Evolutionary conservation across 805 yeast genomes (phyloP), one percentile per base, ranked within the genome.

Genomic region (Candida xiaguanensis): DNA sequence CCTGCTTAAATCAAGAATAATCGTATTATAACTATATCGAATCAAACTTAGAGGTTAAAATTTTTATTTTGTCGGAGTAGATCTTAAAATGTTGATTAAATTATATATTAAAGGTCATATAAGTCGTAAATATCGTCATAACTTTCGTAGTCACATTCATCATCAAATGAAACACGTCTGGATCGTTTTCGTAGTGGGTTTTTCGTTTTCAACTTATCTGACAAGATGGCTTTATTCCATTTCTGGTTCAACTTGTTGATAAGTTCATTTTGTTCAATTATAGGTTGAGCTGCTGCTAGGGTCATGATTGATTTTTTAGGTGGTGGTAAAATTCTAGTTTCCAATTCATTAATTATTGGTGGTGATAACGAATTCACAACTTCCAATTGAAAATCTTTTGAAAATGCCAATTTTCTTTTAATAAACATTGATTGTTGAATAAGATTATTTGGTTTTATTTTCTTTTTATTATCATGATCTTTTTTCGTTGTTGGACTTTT

Each of bases 361-460:
- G 9, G 32, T 24, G 30, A 17, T 35, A 20, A 18, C 20, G 31
- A n/a, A 29, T 16, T 14, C 29, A 12, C 41, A 28, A 67, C 47
- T 49, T 68, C 74, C 13, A 64, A 38, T 44, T 67, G 70, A 7
- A 68, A 46, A 27, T 67, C 73, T 45, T 67, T 68, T 15, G 68
- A 60, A 38, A 55, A 56, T 1, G 64, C 43, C 11, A 58, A 39
- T 38, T 54, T 60, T 42, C 59, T 60, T 40, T 64, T 66, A 36
- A 64, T 43, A 38, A 47, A 52, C 42, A 52, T 42, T 22, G 56
- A 48, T 38, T 56, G 62, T 13, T 56, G 55, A 40, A 51, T 50
- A n/a, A 53, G 36, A 9, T 34, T 37, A 24, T 32, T 39, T 16
- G 41, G 31, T 22, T 48, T 51, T 15, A 34, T 29, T 36, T 51